Base-by-base conservation (phyloP, 2,329 filamentous ascomycete species). In the Aspergillus melleus region DNA sequence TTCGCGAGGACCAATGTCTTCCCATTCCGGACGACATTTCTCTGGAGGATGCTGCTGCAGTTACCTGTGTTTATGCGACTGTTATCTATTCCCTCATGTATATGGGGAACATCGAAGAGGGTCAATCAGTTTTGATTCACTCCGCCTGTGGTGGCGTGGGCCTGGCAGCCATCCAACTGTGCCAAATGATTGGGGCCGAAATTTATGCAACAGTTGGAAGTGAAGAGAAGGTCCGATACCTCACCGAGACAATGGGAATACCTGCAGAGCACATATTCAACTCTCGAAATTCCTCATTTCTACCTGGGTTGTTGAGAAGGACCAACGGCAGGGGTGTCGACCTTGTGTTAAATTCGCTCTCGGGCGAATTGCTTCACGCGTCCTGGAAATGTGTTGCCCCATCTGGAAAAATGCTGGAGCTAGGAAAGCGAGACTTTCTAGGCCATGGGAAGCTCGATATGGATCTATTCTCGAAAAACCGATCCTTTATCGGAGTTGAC, bases 361-460 rank as follows among this genome's bases (percentile, higher is more conserved):
- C 70, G 2, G 72, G 70, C 6, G 64, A 68, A 20, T 51, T 70
- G 2, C 58, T 74, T 1, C 66, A 69, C 47, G 70, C 69, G 4
- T 66, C 70, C 1, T 74, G 72, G 72, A 57, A 62, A n/a, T 74
- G 71, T 29, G 60, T 74, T 42, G 71, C 72, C 4, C 55, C 59
- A 1, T 71, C 69, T n/a, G 72, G 72, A 0, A 68, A 61, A 5
- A 61, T 72, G 64, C 39, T 72, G 14, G 70, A 72, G 39, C 63
- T 71, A n/a, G 68, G 70, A 4, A 72, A 72, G 50, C 56, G 70
- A 26, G 69, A 72, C 30, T 58, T 71, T 6, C 30, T 69, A 2
- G 64, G 62, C 0, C 60, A 58, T 42, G 66, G 62, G 5, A 65
- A 63, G 16, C 57, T 72, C 9, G 66, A 63, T 3, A 69, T 72